Evolutionary conservation across 805 yeast species (phyloP).

Genomic region (Danielia oregonensis): DNA sequence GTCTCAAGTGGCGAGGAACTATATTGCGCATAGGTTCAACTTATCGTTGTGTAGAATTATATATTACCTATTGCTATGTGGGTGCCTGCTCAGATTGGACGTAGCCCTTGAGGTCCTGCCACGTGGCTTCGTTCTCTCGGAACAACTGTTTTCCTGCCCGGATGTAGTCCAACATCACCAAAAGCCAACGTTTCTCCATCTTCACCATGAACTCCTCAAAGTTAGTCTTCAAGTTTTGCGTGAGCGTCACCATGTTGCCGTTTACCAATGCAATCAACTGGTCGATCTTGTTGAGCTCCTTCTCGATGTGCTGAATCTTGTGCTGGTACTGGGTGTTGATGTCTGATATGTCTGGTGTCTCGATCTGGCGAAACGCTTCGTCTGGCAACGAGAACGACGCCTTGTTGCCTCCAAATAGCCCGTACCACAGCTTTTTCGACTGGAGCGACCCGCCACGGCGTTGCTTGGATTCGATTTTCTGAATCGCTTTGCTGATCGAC

Average conservation of each 20-base stretch:
- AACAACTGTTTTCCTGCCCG: constrained; percentile 29
- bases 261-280: constrained; percentile 44
- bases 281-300: constrained; percentile 42
- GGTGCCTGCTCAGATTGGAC: too few species aligned
- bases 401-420: constrained; percentile 39
- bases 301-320: constrained; percentile 33
- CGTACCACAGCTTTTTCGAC: constrained; percentile 39
- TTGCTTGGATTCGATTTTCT: constrained; percentile 27
- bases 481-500: constrained; percentile 32
- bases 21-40: too few species aligned
- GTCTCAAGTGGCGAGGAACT: too few species aligned
- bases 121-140: constrained; percentile 15
- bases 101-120: constrained; percentile 31
- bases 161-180: constrained; percentile 35
- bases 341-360: constrained; percentile 6
- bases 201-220: constrained; percentile 31
- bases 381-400: constrained; percentile 14
- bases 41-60: too few species aligned
- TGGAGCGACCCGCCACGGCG: constrained; percentile 10
- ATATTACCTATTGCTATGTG: too few species aligned
- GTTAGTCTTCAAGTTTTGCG: constrained; percentile 40
- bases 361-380: constrained; percentile 2
- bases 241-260: constrained; percentile 42
- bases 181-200: constrained; percentile 41
- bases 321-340: constrained; percentile 20